Evolutionary conservation across 2,329 filamentous ascomycete species (phyloP).

Genomic region (Aspergillus pseudonomiae): DNA sequence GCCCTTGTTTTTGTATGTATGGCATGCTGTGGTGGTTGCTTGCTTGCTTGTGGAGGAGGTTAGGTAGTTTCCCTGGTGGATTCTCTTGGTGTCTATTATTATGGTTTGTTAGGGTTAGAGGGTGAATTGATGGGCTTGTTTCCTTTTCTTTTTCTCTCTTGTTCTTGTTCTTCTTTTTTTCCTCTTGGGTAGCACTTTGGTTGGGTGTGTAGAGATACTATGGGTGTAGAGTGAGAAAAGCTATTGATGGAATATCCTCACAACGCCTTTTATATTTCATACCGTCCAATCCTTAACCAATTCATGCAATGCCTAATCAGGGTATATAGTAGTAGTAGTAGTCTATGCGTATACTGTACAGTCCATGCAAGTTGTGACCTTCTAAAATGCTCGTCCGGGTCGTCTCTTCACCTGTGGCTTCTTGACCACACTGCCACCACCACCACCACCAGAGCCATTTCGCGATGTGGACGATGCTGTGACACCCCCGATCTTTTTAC

Average conservation of each 20-base stretch:
- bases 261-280: neutral
- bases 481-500: constrained; percentile 34
- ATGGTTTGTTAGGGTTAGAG: neutral
- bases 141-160: neutral
- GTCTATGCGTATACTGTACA: constrained; percentile 5
- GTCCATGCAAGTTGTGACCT: neutral
- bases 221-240: neutral
- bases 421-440: constrained; percentile 43
- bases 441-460: constrained; percentile 24
- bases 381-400: constrained; percentile 39
- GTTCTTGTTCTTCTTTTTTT: neutral
- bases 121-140: neutral
- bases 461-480: constrained; percentile 29
- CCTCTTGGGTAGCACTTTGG: neutral
- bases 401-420: constrained; percentile 39
- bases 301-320: constrained; percentile 2
- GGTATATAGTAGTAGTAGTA: constrained; percentile 10
- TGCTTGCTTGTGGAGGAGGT: constrained; percentile 5
- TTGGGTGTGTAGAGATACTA: neutral
- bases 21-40: constrained; percentile 13
- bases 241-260: neutral
- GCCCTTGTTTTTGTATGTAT: neutral
- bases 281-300: neutral
- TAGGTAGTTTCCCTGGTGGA: constrained; percentile 9
- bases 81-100: neutral